These are phyloP conservation scores for Metschnikowia amazonensis DNA, from an alignment of 805 yeast species.

Conservation along the genomic window DNA sequence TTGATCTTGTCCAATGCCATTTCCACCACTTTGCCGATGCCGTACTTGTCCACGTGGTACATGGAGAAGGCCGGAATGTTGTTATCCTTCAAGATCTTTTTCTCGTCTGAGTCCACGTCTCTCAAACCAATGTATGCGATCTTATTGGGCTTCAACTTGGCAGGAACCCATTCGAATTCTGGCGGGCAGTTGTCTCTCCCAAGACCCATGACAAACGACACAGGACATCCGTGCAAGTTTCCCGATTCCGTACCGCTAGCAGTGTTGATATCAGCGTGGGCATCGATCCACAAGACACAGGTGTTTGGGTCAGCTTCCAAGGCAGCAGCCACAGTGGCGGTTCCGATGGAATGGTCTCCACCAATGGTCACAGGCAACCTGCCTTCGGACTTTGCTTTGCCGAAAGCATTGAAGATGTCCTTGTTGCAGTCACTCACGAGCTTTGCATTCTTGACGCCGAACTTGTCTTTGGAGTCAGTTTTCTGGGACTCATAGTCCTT, in stretches of 20 bases:
- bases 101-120: slow-evolving; percentile 88
- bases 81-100: slow-evolving; percentile 62
- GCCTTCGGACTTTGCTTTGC: slow-evolving; percentile 41
- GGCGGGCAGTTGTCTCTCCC: slow-evolving; percentile 65
- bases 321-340: slow-evolving; percentile 87
- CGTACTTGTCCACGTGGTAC: slow-evolving; percentile 94
- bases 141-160: slow-evolving; percentile 58
- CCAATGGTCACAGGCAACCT: slow-evolving; percentile 81
- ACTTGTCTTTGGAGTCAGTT: slow-evolving; percentile 39
- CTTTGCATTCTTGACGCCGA: slow-evolving; percentile 68
- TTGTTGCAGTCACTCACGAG: slow-evolving; percentile 73
- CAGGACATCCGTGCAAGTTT: slow-evolving; percentile 95
- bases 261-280: slow-evolving; percentile 96
- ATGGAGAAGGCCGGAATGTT: slow-evolving; percentile 84
- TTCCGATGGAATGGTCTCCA: slow-evolving; percentile 96
- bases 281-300: slow-evolving; percentile 93
- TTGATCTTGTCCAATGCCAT: slow-evolving; percentile 81
- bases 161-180: slow-evolving; percentile 77
- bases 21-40: slow-evolving; percentile 85
- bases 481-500: slow-evolving; percentile 44
- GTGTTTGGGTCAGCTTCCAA: slow-evolving; percentile 78
- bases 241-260: slow-evolving; percentile 81
- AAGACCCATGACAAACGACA: slow-evolving; percentile 83
- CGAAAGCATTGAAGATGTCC: slow-evolving; percentile 58
- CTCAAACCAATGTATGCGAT: slow-evolving; percentile 92